Evolutionary conservation across 192 early-diverging fungal genomes (phyloP).

Genomic region (Cladochytrium replicatum): DNA sequence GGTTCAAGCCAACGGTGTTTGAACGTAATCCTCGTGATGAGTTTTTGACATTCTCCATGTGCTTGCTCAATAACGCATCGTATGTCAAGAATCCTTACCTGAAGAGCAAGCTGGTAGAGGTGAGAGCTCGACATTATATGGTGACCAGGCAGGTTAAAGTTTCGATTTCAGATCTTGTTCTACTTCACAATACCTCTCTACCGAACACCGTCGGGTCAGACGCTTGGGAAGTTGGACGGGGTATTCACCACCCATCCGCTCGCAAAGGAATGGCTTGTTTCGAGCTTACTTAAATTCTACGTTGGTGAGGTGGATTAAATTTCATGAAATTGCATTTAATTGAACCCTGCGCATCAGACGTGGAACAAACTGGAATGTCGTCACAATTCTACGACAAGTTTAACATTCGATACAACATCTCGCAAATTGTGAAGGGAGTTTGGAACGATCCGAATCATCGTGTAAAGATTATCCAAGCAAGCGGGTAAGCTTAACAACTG

Average conservation of each 20-base stretch:
- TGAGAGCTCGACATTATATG: conserved; percentile 14
- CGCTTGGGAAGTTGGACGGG: conserved; percentile 26
- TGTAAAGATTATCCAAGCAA: conserved; percentile 48
- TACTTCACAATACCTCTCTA: conserved; percentile 67
- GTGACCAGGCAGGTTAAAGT: conserved; percentile 2
- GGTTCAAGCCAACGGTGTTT: conserved; percentile 31
- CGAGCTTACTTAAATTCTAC: conserved; percentile 82
- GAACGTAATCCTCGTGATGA: conserved; percentile 37
- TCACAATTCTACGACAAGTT: conserved; percentile 99
- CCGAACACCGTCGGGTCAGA: conserved; percentile 22
- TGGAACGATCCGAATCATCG: conserved; percentile 69
- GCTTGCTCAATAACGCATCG: conserved; percentile 63
- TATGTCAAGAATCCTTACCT: conserved; percentile 92
- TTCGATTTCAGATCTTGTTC: conserved; percentile 55
- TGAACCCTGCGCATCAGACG: conserved; percentile 42
- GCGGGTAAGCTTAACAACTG: conserved; percentile 28
- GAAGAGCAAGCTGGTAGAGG: conserved; percentile 89
- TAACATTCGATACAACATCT: conserved; percentile 93
- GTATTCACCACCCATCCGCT: conserved; percentile 66
- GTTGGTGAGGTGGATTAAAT: conserved; percentile 50
- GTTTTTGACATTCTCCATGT: conserved; percentile 57
- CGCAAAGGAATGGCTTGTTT: conserved; percentile 64
- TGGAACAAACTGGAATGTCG: conserved; percentile 85
- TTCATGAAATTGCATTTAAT: conserved; percentile 6
- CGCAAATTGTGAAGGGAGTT: conserved; percentile 75